Conservation (phyloP, 441 rosid species). For the Eruca vesicaria region DNA sequence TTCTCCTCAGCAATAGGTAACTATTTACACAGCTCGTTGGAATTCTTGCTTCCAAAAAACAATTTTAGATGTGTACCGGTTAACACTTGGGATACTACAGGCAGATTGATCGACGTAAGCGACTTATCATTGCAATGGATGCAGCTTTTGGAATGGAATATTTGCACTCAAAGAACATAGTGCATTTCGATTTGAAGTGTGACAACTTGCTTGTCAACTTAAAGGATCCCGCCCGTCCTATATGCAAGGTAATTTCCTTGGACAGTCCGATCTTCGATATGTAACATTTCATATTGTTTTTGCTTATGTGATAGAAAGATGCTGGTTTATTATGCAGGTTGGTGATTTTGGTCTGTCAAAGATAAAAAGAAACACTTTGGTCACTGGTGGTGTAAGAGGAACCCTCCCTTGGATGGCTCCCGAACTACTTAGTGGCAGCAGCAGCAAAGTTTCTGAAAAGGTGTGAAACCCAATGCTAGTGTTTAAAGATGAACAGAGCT, state of each 20-base stretch:
- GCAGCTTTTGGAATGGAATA: conserved; percentile 80
- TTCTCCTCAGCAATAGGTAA: conserved; percentile 61
- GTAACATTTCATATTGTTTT: conserved; percentile 1
- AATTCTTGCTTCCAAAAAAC: neutral
- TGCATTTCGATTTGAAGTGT: conserved; percentile 73
- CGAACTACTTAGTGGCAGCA: conserved; percentile 66
- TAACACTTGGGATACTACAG: conserved; percentile 15
- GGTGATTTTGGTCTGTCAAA: conserved; percentile 74
- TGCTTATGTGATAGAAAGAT: neutral
- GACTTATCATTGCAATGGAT: conserved; percentile 71
- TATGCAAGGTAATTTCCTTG: conserved; percentile 44
- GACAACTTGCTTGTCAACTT: conserved; percentile 73
- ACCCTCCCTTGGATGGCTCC: conserved; percentile 85
- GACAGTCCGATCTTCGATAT: too few species aligned
- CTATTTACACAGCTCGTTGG: conserved; percentile 5
- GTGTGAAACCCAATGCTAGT: conserved; percentile 29
- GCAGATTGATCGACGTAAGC: conserved; percentile 56
- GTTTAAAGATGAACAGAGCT: neutral
- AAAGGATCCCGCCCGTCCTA: conserved; percentile 65
- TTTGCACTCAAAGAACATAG: conserved; percentile 69
- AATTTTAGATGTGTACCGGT: neutral
- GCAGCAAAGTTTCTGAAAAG: conserved; percentile 75
- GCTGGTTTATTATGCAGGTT: conserved; percentile 41
- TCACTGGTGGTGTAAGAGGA: conserved; percentile 70
- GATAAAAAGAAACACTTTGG: conserved; percentile 64